Conservation (phyloP, 2,329 filamentous ascomycete genomes). For the Chrysosporium queenslandicum region DNA sequence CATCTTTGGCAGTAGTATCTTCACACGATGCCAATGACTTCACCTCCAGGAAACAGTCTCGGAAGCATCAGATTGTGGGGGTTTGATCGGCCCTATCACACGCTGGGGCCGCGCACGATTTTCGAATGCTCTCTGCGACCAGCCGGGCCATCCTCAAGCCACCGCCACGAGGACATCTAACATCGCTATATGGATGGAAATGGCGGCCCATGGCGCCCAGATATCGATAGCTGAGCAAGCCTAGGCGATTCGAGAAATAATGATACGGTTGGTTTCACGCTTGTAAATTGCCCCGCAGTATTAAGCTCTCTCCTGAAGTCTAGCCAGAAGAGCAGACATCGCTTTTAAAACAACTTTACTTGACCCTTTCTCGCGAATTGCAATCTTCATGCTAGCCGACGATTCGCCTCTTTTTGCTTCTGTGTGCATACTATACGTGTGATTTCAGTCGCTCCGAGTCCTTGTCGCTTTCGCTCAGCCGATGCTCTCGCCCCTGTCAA, state of each 20-base stretch:
- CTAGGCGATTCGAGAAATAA: conserved; percentile 1
- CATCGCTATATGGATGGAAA: no score
- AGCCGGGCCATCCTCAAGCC: neutral
- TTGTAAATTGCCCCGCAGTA: conserved; percentile 3
- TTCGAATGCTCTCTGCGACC: no score
- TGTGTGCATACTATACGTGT: neutral
- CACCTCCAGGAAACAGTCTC: neutral
- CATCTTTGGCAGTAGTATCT: neutral
- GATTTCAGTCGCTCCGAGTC: no score
- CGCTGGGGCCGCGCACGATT: neutral
- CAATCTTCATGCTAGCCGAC: neutral
- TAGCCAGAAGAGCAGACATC: neutral
- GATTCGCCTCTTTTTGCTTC: no score
- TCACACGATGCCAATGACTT: neutral
- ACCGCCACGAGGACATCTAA: conserved; percentile 1
- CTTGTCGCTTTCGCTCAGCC: neutral
- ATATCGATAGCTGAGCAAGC: neutral
- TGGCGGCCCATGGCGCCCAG: neutral
- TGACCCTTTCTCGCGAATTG: neutral
- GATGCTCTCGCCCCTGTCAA: neutral
- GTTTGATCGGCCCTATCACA: neutral
- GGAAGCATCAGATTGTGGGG: neutral
- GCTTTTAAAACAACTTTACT: neutral
- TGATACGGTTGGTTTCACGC: conserved; percentile 1
- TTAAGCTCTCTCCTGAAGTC: neutral